phyloP scores from a whole-genome alignment of 345 rosid genomes.

The Populus deltoides region DNA sequence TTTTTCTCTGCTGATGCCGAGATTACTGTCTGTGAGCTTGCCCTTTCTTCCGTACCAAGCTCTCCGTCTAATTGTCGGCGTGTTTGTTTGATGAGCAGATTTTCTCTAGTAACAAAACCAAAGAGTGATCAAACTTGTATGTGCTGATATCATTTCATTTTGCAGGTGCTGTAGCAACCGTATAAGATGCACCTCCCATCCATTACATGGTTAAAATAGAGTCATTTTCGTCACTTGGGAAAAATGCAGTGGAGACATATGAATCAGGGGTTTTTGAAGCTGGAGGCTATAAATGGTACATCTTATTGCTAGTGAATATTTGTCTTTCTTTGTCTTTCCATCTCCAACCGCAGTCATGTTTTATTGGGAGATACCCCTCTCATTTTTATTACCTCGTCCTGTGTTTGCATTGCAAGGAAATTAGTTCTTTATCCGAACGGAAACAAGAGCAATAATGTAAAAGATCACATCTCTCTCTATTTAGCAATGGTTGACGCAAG shows the following conservation, averaged over 20 bases:
- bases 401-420: constrained; percentile 38
- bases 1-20: not conserved
- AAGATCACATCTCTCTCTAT: constrained; percentile 52
- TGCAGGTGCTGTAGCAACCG: constrained; percentile 38
- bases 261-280: constrained; percentile 68
- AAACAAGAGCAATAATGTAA: constrained; percentile 52
- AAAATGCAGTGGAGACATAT: constrained; percentile 43
- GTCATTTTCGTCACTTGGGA: constrained; percentile 42
- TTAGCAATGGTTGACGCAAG: constrained; percentile 44
- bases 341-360: not conserved
- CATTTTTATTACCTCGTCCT: not conserved
- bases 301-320: not conserved
- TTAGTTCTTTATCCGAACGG: constrained; percentile 61
- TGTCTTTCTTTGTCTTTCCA: not conserved
- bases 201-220: constrained; percentile 54
- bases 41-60: too few relatives aligned
- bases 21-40: too few relatives aligned
- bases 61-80: too few relatives aligned
- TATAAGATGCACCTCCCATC: constrained; percentile 46
- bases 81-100: too few relatives aligned
- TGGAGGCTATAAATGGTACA: constrained; percentile 68
- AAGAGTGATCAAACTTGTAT: not conserved
- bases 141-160: not conserved
- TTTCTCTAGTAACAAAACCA: too few relatives aligned
- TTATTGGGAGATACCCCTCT: not conserved